Conservation (phyloP, 352 stramenopile genomes). For the Aphanomyces stellatus region DNA sequence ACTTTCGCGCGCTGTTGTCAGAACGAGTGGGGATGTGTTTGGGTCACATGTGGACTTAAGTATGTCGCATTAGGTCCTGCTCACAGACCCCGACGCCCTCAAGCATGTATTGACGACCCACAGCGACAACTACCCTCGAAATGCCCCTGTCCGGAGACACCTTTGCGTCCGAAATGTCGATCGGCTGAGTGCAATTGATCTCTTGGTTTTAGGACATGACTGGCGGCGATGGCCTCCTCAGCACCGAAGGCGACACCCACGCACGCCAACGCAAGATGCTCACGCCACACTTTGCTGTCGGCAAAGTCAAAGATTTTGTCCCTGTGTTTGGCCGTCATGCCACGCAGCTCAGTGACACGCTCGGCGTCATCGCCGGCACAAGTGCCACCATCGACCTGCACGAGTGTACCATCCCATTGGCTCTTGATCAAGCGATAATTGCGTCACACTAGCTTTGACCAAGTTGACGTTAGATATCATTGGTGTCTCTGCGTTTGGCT, state of each 20-base stretch:
- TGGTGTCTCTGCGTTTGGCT: slow-evolving; percentile 15
- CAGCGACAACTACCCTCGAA: slow-evolving; percentile 6
- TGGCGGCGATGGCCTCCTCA: slow-evolving; percentile 13
- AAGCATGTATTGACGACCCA: slow-evolving; percentile 5
- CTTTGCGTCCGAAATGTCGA: neutral
- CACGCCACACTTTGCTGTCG: neutral
- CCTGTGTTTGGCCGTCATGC: neutral
- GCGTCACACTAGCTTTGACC: no score
- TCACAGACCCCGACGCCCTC: slow-evolving; percentile 4
- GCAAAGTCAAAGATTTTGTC: slow-evolving; percentile 5
- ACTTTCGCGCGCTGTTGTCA: slow-evolving; percentile 1
- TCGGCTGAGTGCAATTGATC: neutral
- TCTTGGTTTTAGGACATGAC: slow-evolving; percentile 2
- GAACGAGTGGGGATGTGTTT: neutral
- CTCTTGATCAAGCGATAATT: no score
- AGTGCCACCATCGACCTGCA: neutral
- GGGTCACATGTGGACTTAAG: neutral
- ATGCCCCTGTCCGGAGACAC: neutral
- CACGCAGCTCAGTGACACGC: neutral
- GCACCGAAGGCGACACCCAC: neutral
- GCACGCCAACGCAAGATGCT: slow-evolving; percentile 4
- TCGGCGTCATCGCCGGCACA: neutral
- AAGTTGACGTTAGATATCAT: slow-evolving; percentile 20
- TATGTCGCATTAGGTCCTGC: neutral
- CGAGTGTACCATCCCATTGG: no score